Percentiles rank a stretch among this genome's conserved stretches.
Evolutionary conservation across 2,329 filamentous ascomycete species (phyloP).

Genomic region (Penicillium aurantiogriseum): DNA sequence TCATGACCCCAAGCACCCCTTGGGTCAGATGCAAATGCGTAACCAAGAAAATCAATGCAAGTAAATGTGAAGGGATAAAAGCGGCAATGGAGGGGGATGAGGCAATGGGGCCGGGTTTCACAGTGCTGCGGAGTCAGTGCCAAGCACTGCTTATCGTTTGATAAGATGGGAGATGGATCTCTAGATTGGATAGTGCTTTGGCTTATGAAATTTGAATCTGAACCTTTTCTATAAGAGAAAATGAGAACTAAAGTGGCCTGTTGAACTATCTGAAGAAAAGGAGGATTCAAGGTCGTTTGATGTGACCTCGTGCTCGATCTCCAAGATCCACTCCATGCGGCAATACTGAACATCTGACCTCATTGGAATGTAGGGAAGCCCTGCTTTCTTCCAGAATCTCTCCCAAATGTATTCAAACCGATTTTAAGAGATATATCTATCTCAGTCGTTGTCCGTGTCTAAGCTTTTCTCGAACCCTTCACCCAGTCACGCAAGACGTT

Average conservation of each 20-base stretch:
- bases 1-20: conserved; percentile 4
- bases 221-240: not conserved
- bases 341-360: conserved; percentile 7
- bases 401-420: not conserved
- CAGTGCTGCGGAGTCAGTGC: conserved; percentile 23
- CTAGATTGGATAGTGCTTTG: not conserved
- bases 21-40: conserved; percentile 6
- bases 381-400: not conserved
- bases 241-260: not conserved
- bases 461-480: conserved; percentile 45
- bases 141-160: conserved; percentile 24
- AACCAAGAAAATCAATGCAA: conserved; percentile 9
- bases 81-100: conserved; percentile 23
- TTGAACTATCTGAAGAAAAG: not conserved
- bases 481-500: conserved; percentile 88
- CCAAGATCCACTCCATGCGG: not conserved
- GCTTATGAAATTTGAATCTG: not conserved
- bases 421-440: not conserved
- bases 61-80: conserved; percentile 16
- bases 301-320: conserved; percentile 11
- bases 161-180: conserved; percentile 17
- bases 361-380: conserved; percentile 7
- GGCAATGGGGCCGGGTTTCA: conserved; percentile 23
- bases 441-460: not conserved
- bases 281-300: conserved; percentile 6